Conservation (phyloP, 306 rosid genomes). For the Sindora glabra region DNA sequence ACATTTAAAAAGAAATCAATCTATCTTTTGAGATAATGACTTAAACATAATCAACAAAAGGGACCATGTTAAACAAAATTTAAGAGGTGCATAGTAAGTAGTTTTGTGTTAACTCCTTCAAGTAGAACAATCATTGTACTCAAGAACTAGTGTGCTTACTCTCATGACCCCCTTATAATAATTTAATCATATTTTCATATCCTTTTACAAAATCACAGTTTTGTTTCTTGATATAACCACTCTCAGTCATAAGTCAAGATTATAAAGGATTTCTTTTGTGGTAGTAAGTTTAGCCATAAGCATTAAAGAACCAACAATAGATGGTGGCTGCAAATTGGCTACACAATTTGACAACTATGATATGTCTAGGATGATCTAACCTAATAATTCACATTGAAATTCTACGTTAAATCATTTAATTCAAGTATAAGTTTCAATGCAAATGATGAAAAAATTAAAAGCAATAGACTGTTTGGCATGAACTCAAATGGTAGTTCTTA, state of each 20-base stretch:
- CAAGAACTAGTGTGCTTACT: no score
- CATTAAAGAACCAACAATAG: slow-evolving; percentile 6
- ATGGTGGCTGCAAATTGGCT: background rate
- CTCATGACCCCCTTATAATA: background rate
- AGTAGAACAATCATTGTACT: background rate
- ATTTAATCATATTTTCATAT: background rate
- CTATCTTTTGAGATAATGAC: slow-evolving; percentile 2
- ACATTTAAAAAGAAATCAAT: slow-evolving; percentile 21
- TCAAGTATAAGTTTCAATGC: background rate
- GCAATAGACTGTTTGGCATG: background rate
- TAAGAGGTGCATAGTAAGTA: background rate
- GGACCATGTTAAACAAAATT: background rate
- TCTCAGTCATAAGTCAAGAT: no score
- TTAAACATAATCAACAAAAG: background rate
- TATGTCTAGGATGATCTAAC: background rate
- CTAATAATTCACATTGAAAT: background rate
- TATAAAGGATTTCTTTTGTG: background rate
- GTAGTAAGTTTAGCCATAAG: background rate
- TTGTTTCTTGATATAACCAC: background rate
- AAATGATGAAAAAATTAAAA: background rate
- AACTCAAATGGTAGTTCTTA: slow-evolving; percentile 12
- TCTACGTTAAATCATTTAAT: background rate
- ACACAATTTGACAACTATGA: background rate
- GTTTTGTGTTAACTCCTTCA: background rate
- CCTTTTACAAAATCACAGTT: background rate